Conservation (phyloP, 208 protist species). For the Leishmania braziliensis region DNA sequence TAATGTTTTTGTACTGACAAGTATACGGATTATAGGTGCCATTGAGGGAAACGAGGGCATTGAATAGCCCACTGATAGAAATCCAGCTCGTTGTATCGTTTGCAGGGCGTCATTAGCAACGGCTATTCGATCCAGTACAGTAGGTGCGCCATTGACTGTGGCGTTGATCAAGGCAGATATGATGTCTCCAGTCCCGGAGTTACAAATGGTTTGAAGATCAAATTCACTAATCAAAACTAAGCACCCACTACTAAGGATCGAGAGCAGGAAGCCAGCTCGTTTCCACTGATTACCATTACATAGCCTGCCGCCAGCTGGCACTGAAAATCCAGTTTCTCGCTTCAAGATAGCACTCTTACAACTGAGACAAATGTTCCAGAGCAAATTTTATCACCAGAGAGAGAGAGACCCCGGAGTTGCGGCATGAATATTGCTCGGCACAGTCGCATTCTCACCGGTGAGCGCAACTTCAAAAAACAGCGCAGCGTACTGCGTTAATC, state of each 20-base stretch:
- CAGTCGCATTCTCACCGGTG: slow-evolving; percentile 20
- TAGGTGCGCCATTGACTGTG: slow-evolving; percentile 12
- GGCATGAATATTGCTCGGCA: slow-evolving; percentile 52
- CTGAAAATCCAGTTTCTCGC: slow-evolving; percentile 56
- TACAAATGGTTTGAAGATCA: slow-evolving; percentile 53
- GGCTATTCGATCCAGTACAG: slow-evolving; percentile 53
- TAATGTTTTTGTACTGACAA: slow-evolving; percentile 58
- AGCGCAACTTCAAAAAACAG: slow-evolving; percentile 56
- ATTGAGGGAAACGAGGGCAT: slow-evolving; percentile 23
- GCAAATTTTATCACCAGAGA: slow-evolving; percentile 42
- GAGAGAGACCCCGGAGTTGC: slow-evolving; percentile 58
- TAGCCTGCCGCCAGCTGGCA: slow-evolving; percentile 67
- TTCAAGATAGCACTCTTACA: slow-evolving; percentile 55
- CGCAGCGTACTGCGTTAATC: slow-evolving; percentile 28
- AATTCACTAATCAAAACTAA: slow-evolving; percentile 41
- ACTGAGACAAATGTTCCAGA: slow-evolving; percentile 51
- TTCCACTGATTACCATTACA: slow-evolving; percentile 36
- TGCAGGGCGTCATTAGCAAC: slow-evolving; percentile 68
- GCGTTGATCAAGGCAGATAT: slow-evolving; percentile 41
- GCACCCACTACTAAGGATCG: slow-evolving; percentile 63
- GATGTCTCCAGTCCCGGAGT: slow-evolving; percentile 33
- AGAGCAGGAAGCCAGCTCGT: slow-evolving; percentile 56
- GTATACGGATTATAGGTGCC: slow-evolving; percentile 45
- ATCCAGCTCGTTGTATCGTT: slow-evolving; percentile 82
- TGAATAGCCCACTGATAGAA: slow-evolving; percentile 45